A percentile compares a stretch with the other conserved stretches of the same genome.
phyloP scores from a whole-genome alignment of 768 basidiomycete species.

The Kwoniella heveanensis region DNA sequence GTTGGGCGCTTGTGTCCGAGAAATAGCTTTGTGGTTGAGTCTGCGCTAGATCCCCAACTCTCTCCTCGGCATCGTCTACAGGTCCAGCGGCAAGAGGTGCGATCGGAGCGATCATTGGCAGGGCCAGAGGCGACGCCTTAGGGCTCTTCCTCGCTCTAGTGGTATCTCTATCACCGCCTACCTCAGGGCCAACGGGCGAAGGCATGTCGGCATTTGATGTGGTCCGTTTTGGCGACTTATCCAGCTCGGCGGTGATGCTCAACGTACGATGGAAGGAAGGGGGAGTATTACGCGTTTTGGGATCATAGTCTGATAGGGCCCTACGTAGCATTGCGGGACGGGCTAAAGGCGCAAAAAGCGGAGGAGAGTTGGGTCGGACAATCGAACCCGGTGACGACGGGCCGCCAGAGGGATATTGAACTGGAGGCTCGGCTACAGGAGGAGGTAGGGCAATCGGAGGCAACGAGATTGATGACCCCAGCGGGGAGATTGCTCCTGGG shows the following conservation, averaged over 20 bases:
- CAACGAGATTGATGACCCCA: constrained; percentile 18
- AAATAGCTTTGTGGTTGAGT: constrained; percentile 9
- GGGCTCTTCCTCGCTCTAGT: constrained; percentile 30
- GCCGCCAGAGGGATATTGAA: neutral
- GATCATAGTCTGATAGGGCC: constrained; percentile 44
- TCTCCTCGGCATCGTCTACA: constrained; percentile 5
- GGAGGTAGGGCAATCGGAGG: constrained; percentile 32
- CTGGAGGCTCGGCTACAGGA: constrained; percentile 8
- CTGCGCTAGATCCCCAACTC: constrained; percentile 16
- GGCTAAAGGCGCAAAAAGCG: constrained; percentile 35
- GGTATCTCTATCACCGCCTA: constrained; percentile 11
- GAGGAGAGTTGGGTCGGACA: constrained; percentile 16
- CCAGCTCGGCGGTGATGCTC: constrained; percentile 27
- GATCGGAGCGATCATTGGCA: constrained; percentile 11
- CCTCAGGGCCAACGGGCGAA: constrained; percentile 16
- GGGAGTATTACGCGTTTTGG: constrained; percentile 14
- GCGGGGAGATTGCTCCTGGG: neutral
- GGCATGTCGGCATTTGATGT: constrained; percentile 20
- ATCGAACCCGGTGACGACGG: neutral
- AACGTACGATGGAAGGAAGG: constrained; percentile 28
- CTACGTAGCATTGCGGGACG: constrained; percentile 36
- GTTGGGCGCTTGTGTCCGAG: constrained; percentile 1
- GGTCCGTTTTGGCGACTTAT: constrained; percentile 31
- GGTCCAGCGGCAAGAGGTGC: constrained; percentile 11
- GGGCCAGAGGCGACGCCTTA: constrained; percentile 12